Evolutionary conservation across 805 yeast species (phyloP).

Genomic region (Myxozyma neglecta): DNA sequence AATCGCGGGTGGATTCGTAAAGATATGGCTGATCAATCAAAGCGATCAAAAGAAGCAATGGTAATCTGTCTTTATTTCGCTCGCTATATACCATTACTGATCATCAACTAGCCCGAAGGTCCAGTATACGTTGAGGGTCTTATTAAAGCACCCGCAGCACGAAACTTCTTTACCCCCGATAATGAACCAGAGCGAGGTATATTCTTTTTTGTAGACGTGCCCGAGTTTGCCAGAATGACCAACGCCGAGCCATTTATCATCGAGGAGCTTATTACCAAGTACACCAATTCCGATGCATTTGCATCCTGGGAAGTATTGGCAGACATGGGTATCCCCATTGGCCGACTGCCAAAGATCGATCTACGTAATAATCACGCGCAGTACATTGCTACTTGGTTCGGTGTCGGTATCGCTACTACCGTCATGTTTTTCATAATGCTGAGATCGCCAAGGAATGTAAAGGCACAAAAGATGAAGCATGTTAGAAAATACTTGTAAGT

Average conservation of each 20-base stretch:
- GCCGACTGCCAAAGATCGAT: conserved; percentile 75
- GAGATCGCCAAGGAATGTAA: conserved; percentile 41
- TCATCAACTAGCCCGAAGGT: conserved; percentile 52
- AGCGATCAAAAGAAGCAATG: conserved; percentile 60
- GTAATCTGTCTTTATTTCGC: neutral
- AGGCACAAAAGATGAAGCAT: conserved; percentile 21
- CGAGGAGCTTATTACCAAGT: conserved; percentile 61
- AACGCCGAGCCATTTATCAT: conserved; percentile 71
- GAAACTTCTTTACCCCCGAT: conserved; percentile 63
- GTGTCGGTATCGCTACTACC: conserved; percentile 71
- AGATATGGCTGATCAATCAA: conserved; percentile 59
- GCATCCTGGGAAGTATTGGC: conserved; percentile 48
- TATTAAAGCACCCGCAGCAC: conserved; percentile 53
- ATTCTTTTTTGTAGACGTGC: conserved; percentile 78
- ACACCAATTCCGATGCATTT: conserved; percentile 18
- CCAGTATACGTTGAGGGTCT: conserved; percentile 72
- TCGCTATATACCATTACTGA: neutral
- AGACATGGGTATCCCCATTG: conserved; percentile 87
- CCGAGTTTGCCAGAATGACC: conserved; percentile 70
- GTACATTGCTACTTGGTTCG: conserved; percentile 93
- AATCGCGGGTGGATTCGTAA: conserved; percentile 92
- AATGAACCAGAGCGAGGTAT: conserved; percentile 64
- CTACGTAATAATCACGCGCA: conserved; percentile 88
- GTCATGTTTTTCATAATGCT: conserved; percentile 60
- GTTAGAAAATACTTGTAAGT: conserved; percentile 8